Conservation (phyloP, 352 stramenopile species). For the Pythium guiyangense region DNA sequence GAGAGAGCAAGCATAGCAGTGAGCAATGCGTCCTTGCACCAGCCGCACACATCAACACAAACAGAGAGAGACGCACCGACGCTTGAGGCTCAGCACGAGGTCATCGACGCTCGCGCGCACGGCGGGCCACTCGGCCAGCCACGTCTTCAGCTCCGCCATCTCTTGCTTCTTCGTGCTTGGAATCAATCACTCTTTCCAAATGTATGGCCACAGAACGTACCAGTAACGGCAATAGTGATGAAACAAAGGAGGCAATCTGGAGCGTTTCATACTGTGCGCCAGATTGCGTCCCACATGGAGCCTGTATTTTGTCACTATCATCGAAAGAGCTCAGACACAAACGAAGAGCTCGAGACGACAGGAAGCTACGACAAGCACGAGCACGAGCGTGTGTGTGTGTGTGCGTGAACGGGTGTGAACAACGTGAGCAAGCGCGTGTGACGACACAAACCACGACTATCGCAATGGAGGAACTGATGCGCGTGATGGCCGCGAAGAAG, state of each 20-base stretch:
- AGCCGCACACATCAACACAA: not conserved
- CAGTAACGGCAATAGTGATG: too few relatives aligned
- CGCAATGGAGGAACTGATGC: conserved; percentile 70
- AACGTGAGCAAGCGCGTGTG: not conserved
- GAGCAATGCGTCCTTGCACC: not conserved
- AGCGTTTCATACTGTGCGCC: too few relatives aligned
- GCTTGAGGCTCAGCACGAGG: conserved; percentile 77
- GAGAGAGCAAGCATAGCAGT: too few relatives aligned
- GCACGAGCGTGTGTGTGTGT: too few relatives aligned
- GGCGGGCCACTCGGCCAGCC: conserved; percentile 74
- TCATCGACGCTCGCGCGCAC: conserved; percentile 66
- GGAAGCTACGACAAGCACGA: too few relatives aligned
- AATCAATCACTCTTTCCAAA: not conserved
- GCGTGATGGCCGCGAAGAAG: conserved; percentile 81
- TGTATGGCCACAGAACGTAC: too few relatives aligned
- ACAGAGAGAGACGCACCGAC: conserved; percentile 30
- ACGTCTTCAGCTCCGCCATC: conserved; percentile 47
- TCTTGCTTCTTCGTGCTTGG: not conserved
- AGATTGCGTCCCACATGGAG: too few relatives aligned
- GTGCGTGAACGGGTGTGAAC: too few relatives aligned
- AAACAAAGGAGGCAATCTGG: too few relatives aligned
- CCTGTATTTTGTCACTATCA: too few relatives aligned
- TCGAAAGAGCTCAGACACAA: too few relatives aligned
- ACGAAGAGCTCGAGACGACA: too few relatives aligned
- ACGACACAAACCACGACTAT: not conserved